Evolutionary conservation across 345 rosid genomes (phyloP).

Genomic region (Physaria fendleri): DNA sequence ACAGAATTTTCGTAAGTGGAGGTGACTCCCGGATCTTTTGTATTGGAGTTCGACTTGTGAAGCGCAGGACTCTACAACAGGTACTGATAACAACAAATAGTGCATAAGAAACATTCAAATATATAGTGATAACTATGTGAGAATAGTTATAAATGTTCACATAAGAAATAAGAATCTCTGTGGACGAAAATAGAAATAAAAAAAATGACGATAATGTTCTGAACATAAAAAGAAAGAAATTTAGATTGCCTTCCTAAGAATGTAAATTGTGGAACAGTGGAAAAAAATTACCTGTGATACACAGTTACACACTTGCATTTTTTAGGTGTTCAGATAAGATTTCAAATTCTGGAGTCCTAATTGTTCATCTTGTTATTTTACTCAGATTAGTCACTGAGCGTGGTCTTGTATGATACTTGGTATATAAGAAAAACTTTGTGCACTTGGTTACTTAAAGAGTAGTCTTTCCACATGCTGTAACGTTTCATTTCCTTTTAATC

Average conservation of each 20-base stretch:
- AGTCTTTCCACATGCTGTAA: neutral
- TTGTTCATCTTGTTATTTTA: neutral
- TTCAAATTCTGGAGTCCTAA: neutral
- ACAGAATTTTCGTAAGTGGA: constrained; percentile 63
- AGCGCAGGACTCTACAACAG: constrained; percentile 75
- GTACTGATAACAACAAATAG: constrained; percentile 29
- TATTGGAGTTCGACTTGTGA: constrained; percentile 78
- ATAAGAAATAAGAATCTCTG: neutral
- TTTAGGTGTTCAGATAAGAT: neutral
- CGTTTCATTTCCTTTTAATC: neutral
- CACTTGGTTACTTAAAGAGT: neutral
- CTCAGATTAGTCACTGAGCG: neutral
- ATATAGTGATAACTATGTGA: neutral
- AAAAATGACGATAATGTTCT: neutral
- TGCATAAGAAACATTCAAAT: neutral
- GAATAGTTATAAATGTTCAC: neutral
- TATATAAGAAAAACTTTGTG: constrained; percentile 1
- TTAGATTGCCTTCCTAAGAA: neutral
- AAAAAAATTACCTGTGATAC: constrained; percentile 11
- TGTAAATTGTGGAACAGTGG: neutral
- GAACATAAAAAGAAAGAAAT: neutral
- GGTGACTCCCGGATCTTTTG: constrained; percentile 77
- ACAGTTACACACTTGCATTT: neutral
- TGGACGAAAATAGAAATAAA: too few relatives aligned
- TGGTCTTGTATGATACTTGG: neutral